These are phyloP conservation scores for Fusarium avenaceum DNA, from an alignment of 2,329 filamentous ascomycete species.

Conservation along the genomic window DNA sequence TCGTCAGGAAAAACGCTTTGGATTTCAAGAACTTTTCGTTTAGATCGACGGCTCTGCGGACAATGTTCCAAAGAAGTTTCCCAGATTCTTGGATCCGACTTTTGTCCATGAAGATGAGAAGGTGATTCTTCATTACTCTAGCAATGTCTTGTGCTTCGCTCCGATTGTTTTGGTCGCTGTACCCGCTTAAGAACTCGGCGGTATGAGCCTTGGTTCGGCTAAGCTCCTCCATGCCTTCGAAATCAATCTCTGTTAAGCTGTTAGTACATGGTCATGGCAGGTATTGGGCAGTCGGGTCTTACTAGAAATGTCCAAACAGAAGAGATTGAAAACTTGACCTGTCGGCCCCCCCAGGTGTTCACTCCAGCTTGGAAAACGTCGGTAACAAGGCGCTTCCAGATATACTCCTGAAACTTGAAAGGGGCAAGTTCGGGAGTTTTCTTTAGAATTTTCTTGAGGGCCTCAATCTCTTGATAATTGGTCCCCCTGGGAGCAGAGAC, in stretches of 20 bases:
- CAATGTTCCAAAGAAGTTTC: background rate
- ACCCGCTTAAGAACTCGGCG: conserved; percentile 1
- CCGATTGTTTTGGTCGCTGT: background rate
- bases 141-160: background rate
- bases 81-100: background rate
- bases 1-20: conserved; percentile 26
- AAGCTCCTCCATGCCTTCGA: conserved; percentile 13
- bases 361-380: conserved; percentile 16
- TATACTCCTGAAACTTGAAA: conserved; percentile 18
- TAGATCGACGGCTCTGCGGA: conserved; percentile 7
- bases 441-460: conserved; percentile 18
- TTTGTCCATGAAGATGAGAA: conserved; percentile 28
- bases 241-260: conserved; percentile 4
- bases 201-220: conserved; percentile 25
- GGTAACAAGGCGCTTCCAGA: conserved; percentile 18
- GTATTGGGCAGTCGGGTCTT: background rate
- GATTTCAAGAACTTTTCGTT: conserved; percentile 28
- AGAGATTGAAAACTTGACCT: conserved; percentile 23
- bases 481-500: background rate
- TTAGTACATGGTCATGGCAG: background rate
- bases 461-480: background rate
- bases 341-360: conserved; percentile 18
- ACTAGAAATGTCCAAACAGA: conserved; percentile 31
- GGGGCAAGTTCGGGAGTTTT: background rate
- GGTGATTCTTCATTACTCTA: background rate